A percentile compares a stretch with the other conserved stretches of the same genome.
phyloP scores from a whole-genome alignment of 129 eudicot species.

The Centella asiatica region DNA sequence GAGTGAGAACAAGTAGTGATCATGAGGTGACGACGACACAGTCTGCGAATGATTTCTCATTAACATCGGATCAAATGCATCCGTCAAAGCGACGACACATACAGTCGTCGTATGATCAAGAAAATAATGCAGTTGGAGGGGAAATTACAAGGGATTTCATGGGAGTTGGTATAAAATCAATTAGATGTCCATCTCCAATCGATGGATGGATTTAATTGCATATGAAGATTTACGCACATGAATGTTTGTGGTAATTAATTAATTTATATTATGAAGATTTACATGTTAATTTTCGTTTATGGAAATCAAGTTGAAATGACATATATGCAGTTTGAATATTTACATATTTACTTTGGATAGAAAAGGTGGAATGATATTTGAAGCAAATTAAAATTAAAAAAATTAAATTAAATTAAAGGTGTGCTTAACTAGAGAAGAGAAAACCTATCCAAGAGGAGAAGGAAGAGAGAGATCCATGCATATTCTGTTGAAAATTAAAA shows the following conservation, averaged over 20 bases:
- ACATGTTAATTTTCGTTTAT: too few relatives aligned
- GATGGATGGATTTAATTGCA: conserved; percentile 72
- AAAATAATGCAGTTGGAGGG: conserved; percentile 37
- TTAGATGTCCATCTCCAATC: conserved; percentile 53
- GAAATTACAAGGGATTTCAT: conserved; percentile 94
- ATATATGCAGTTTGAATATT: too few relatives aligned
- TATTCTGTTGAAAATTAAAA: conserved; percentile 38
- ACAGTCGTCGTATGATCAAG: conserved; percentile 32
- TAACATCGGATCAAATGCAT: conserved; percentile 30
- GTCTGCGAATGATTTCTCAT: conserved; percentile 32
- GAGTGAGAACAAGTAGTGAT: conserved; percentile 26
- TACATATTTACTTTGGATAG: too few relatives aligned
- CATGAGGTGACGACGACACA: conserved; percentile 29
- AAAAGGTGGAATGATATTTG: too few relatives aligned
- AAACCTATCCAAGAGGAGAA: background rate
- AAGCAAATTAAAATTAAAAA: too few relatives aligned
- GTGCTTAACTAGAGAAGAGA: conserved; percentile 7
- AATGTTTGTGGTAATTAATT: too few relatives aligned
- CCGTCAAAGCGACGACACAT: conserved; percentile 52
- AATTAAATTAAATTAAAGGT: too few relatives aligned
- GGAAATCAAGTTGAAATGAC: too few relatives aligned
- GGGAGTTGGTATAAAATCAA: conserved; percentile 64
- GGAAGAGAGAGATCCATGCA: conserved; percentile 45
- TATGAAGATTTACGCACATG: too few relatives aligned
- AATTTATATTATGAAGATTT: too few relatives aligned